Percentiles rank a stretch among this genome's conserved stretches.
phyloP scores from a whole-genome alignment of 306 rosid species.

The Lathyrus sativus region DNA sequence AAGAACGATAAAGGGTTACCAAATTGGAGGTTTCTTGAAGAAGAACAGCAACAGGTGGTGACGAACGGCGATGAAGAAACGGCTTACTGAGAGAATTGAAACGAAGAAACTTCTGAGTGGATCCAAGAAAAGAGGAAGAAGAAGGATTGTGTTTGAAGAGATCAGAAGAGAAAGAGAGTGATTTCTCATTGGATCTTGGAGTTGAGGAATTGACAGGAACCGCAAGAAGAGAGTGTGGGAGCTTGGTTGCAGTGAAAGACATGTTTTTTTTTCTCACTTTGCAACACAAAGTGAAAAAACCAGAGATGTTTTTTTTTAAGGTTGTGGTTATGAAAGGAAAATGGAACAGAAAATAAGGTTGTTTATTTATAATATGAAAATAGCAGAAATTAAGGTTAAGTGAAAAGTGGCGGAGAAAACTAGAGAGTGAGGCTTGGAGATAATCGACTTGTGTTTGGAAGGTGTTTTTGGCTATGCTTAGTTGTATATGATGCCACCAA shows the following conservation, averaged over 20 bases:
- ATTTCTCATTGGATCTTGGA: conserved; percentile 79
- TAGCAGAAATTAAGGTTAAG: background rate
- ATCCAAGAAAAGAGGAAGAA: conserved; percentile 73
- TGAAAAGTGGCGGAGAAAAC: conserved; percentile 66
- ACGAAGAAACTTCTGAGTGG: conserved; percentile 65
- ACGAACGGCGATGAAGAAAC: conserved; percentile 46
- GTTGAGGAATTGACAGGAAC: conserved; percentile 51
- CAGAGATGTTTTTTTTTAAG: conserved; percentile 4
- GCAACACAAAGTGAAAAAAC: background rate
- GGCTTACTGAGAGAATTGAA: conserved; percentile 39
- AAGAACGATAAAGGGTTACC: conserved; percentile 36
- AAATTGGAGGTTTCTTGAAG: conserved; percentile 34
- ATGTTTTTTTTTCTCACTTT: conserved; percentile 33
- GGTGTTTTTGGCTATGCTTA: conserved; percentile 32
- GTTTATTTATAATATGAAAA: conserved; percentile 20
- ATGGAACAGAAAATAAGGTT: conserved; percentile 3
- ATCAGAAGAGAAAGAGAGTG: conserved; percentile 47
- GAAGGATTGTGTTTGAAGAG: conserved; percentile 44
- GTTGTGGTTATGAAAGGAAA: conserved; percentile 25
- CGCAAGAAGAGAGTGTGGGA: conserved; percentile 49
- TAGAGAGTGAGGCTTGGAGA: conserved; percentile 58
- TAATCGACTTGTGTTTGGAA: conserved; percentile 46
- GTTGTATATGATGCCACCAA: conserved; percentile 15
- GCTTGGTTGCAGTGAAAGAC: conserved; percentile 72
- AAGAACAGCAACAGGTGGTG: conserved; percentile 51